Base-by-base conservation (phyloP, 2,329 filamentous ascomycete genomes). In the Biscogniauxia sp. region DNA sequence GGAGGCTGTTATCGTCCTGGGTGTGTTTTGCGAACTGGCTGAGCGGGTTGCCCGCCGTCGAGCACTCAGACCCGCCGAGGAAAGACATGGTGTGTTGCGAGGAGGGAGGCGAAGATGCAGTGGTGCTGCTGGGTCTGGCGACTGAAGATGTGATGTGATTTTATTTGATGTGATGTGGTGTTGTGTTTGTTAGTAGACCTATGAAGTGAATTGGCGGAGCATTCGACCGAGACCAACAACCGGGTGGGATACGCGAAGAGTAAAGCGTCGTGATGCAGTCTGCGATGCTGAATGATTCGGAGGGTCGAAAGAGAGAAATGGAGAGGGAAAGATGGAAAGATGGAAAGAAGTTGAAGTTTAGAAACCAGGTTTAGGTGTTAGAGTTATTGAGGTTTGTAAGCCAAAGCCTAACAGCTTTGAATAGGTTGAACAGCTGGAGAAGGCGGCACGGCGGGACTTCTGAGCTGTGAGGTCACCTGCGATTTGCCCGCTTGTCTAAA, bases 1-100 rank as follows among this genome's bases (percentile, higher is more conserved):
- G 95, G 60, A 98, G 81, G 60, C 91, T 95, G 79, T 93, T 96
- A 80, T 99, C 95, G 83, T 96, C 92, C 74, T 96, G 91, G 60
- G 95, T 92, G 77, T 97, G 93, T 78, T 99, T 99, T 66, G 93
- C 92, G 76, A 99, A 96, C 82, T 98, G 95, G 74, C 92, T 94
- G 71, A 99, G 88, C 60, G 96, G 95, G 77, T 99, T 99, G 73
- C 90, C 92, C 66, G 91, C 93, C 64, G 95, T 96, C 59, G 94
- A 98, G 84, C 95, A 99, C 80, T 98, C 95, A 70, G 94, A 61
- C 32, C 71, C 91, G 70, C 94, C 92, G 71, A 98, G 85, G 77
- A 99, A 98, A 58, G 94, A 97, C 94, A 99, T 98, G 68, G 51
- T 57, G 58, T 52, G 56, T 19, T 19, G 60, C 56, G 57, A 66